Percentiles rank a stretch among this genome's conserved stretches.
Conservation (phyloP, 805 yeast species). For the Cyberlindnera mrakii region DNA sequence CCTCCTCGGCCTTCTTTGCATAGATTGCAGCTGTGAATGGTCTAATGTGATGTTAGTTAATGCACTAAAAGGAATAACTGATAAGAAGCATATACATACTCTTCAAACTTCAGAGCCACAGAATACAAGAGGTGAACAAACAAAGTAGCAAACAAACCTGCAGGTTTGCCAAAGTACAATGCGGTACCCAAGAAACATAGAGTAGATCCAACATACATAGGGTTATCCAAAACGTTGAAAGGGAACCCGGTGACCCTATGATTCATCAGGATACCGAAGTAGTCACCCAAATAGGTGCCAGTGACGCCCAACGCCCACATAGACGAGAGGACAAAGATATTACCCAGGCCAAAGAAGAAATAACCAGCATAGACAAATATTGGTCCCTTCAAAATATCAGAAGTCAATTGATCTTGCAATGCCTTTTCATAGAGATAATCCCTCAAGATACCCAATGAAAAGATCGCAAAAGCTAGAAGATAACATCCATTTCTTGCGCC, state of each 20-base stretch:
- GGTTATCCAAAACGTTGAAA: conserved; percentile 83
- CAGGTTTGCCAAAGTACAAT: conserved; percentile 81
- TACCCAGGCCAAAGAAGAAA: conserved; percentile 58
- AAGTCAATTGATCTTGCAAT: conserved; percentile 62
- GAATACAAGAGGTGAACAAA: conserved; percentile 78
- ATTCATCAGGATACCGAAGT: conserved; percentile 92
- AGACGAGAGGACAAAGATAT: conserved; percentile 71
- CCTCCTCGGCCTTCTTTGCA: conserved; percentile 54
- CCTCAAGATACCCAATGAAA: conserved; percentile 76
- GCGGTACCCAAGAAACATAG: conserved; percentile 89
- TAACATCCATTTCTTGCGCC: conserved; percentile 78
- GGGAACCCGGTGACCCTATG: conserved; percentile 90
- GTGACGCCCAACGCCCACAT: conserved; percentile 94
- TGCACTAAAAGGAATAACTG: too few species aligned
- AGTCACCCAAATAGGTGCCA: conserved; percentile 95
- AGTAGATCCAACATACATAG: conserved; percentile 94
- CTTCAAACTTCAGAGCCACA: conserved; percentile 83
- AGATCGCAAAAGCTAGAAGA: conserved; percentile 73
- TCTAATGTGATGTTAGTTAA: conserved; percentile 19
- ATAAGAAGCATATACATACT: conserved; percentile 33
- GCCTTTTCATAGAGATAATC: conserved; percentile 74
- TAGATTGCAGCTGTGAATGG: conserved; percentile 93
- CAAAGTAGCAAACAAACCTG: conserved; percentile 69
- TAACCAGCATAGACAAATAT: conserved; percentile 46
- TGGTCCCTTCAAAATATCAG: conserved; percentile 42